These are phyloP conservation scores for Endothia cerciana DNA, from an alignment of 2,329 filamentous ascomycete species.

Conservation along the genomic window DNA sequence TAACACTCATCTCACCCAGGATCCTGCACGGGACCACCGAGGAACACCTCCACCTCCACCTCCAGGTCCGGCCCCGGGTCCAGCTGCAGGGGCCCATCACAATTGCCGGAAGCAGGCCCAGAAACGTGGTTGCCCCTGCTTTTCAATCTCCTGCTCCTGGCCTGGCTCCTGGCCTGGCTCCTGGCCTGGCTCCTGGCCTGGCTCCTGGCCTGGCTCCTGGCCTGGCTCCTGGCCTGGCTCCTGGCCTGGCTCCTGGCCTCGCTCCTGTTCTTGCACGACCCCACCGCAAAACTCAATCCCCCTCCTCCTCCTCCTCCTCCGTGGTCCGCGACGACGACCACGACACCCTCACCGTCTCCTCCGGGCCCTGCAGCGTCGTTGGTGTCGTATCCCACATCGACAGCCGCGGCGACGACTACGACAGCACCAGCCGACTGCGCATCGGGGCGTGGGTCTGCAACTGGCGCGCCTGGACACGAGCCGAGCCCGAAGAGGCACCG, in stretches of 20 bases:
- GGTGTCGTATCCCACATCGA: not conserved
- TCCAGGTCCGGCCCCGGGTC: conserved; percentile 14
- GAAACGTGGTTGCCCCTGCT: conserved; percentile 20
- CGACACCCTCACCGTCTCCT: not conserved
- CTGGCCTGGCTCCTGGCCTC: not conserved
- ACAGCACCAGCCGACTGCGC: not conserved
- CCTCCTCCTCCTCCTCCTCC: not conserved
- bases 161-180: not conserved
- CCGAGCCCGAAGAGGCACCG: conserved; percentile 34
- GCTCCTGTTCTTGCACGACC: not conserved
- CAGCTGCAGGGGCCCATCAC: conserved; percentile 9
- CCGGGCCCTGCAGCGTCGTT: no score
- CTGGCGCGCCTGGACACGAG: conserved; percentile 7
- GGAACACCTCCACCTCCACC: not conserved
- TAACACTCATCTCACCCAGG: conserved; percentile 5
- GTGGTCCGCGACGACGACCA: not conserved
- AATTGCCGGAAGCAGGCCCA: conserved; percentile 14
- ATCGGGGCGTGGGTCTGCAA: not conserved
- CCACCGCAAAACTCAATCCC: conserved; percentile 3
- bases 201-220: conserved; percentile 6
- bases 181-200: not conserved
- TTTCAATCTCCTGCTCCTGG: conserved; percentile 24
- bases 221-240: not conserved
- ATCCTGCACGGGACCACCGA: not conserved
- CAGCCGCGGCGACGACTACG: not conserved